Base-by-base conservation (phyloP, 768 basidiomycete species). In the Suillus subalutaceus region DNA sequence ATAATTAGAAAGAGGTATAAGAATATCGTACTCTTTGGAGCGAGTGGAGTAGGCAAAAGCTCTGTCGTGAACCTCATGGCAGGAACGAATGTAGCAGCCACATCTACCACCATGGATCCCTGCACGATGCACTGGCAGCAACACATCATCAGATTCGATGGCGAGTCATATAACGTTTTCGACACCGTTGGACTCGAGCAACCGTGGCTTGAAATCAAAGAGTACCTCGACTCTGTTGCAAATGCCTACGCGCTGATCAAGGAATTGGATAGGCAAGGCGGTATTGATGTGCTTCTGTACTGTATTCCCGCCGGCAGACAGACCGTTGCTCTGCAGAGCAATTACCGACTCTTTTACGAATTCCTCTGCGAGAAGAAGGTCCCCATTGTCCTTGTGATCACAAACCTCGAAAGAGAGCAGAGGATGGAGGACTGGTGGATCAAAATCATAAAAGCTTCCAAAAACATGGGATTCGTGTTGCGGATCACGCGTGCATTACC, bases 271-370 rank as follows among this genome's bases (percentile, higher is more conserved):
- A 56, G 32, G 62, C n/a, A 69, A 23, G 78, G 73, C 0, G 83
- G 83, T 0, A 72, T 83, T 62, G 79, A 71, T 68, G 75, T 84
- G 5, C 78, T 84, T 3, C 58, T 83, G 18, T 83, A 77, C 66
- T 78, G 78, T 46, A 79, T 83, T 53, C 78, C 79, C 15, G 80
- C 76, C 1, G 78, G 79, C 18, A 71, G 80, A n/a, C n/a, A n/a
- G n/a, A n/a, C n/a, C n/a, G n/a, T n/a, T n/a, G n/a, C n/a, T n/a
- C n/a, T n/a, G n/a, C n/a, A 72, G 53, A 71, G 74, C 43, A 79
- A 79, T 63, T 81, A 76, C 70, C 62, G 65, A 13, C 64, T 79
- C 2, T 78, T 79, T 65, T 52, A 70, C 18, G 70, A 79, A 32
- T 80, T 50, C 23, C 48, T 50, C 13, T 50, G 48, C 48, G 23